Conservation (phyloP, 2,329 filamentous ascomycete genomes). For the Paracorniculantispora psalliotae region DNA sequence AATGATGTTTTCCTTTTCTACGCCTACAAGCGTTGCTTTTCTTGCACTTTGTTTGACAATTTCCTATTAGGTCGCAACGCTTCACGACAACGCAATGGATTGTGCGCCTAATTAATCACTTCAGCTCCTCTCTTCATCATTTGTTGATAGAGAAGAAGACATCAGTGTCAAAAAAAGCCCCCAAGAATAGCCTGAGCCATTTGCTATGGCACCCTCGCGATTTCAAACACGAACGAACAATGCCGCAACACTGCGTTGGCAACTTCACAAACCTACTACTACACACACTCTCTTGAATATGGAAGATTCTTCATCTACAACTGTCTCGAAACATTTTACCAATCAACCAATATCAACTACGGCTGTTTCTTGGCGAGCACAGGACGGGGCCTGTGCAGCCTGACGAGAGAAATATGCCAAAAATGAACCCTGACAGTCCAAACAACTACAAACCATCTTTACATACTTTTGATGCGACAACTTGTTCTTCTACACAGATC, state of each 20-base stretch:
- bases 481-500: not conserved
- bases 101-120: not conserved
- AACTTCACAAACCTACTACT: not conserved
- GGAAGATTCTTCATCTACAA: not conserved
- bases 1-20: not conserved
- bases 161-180: not conserved
- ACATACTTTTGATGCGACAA: not conserved
- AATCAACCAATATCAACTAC: not conserved
- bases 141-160: not conserved
- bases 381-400: not conserved
- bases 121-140: not conserved
- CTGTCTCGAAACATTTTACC: not conserved
- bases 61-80: not conserved
- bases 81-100: not conserved
- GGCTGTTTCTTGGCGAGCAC: not conserved
- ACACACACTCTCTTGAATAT: not conserved
- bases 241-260: not conserved
- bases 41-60: not conserved
- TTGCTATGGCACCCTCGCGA: conserved; percentile 4
- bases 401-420: not conserved
- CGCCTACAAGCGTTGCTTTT: not conserved
- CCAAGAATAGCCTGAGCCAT: not conserved
- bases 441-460: not conserved
- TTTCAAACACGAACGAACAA: not conserved
- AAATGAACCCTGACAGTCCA: not conserved